Evolutionary conservation across 2,329 filamentous ascomycete species (phyloP).

Genomic region (Ophiocordyceps robertsii): DNA sequence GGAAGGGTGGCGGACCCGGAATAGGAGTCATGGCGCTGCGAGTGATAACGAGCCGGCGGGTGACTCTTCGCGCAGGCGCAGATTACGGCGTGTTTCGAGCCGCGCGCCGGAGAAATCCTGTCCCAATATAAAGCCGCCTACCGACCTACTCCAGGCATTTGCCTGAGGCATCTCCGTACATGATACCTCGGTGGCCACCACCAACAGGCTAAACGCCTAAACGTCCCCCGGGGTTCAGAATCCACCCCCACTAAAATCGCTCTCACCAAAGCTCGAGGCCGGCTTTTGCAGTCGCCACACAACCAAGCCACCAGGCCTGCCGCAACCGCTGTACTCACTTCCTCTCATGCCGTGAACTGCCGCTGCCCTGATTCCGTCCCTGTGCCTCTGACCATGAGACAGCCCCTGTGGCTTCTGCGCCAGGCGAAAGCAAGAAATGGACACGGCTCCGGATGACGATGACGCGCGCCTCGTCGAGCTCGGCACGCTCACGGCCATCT

Average conservation of each 20-base stretch:
- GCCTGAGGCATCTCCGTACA: too few relatives aligned
- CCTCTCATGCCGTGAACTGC: background rate
- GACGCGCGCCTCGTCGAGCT: conserved; percentile 46
- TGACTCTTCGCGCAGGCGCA: too few relatives aligned
- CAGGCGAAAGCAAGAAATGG: conserved; percentile 13
- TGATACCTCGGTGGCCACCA: too few relatives aligned
- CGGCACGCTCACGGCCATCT: conserved; percentile 49
- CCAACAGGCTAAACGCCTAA: background rate
- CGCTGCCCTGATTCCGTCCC: background rate
- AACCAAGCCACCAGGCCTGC: background rate
- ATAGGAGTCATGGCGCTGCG: too few relatives aligned
- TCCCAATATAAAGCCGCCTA: too few relatives aligned
- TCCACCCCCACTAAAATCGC: background rate
- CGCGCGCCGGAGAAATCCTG: too few relatives aligned
- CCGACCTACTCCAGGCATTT: too few relatives aligned
- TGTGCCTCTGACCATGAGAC: conserved; percentile 1
- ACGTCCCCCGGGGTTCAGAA: background rate
- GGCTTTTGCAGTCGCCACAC: background rate
- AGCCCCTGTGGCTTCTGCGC: background rate
- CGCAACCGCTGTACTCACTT: background rate
- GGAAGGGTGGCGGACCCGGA: too few relatives aligned
- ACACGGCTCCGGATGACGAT: conserved; percentile 34
- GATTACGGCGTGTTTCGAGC: too few relatives aligned
- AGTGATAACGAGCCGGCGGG: too few relatives aligned
- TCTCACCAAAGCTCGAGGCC: background rate